phyloP scores from a whole-genome alignment of 345 rosid genomes.

The Gossypium ekmanianum region DNA sequence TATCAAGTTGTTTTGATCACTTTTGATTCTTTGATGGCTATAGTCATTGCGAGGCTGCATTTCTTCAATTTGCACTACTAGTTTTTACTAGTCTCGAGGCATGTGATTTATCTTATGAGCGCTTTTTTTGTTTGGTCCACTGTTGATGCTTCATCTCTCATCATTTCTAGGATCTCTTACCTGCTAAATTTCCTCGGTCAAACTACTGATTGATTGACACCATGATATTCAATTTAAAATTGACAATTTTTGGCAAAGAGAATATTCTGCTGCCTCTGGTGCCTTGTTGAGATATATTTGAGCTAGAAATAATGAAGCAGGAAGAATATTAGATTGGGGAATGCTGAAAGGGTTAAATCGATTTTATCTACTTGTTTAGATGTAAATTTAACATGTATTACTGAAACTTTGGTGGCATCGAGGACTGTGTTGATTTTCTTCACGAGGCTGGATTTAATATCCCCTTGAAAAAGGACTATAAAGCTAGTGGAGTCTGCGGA shows the following conservation, averaged over 20 bases:
- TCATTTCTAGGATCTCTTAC: constrained; percentile 2
- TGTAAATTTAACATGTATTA: constrained; percentile 5
- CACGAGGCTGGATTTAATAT: background rate
- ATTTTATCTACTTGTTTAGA: constrained; percentile 4
- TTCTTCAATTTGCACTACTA: background rate
- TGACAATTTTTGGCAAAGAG: background rate
- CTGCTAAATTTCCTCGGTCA: constrained; percentile 6
- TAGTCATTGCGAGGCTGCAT: background rate
- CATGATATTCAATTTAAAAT: background rate
- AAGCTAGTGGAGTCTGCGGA: too few relatives aligned
- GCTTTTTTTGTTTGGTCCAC: background rate
- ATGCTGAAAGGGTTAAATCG: constrained; percentile 1
- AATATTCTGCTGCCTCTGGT: background rate
- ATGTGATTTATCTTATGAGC: constrained; percentile 1
- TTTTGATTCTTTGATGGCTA: background rate
- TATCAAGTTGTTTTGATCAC: background rate
- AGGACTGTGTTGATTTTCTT: constrained; percentile 8
- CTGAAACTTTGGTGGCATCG: constrained; percentile 3
- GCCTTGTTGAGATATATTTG: background rate
- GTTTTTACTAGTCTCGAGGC: constrained; percentile 6
- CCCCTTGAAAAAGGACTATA: too few relatives aligned
- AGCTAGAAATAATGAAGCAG: constrained; percentile 6
- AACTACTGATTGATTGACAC: constrained; percentile 2
- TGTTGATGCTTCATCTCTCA: constrained; percentile 5
- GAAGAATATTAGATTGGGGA: background rate